Evolutionary conservation across 1,284 basidiomycete genomes (phyloP).

Genomic region (Anthracocystis panici-leucophaei): DNA sequence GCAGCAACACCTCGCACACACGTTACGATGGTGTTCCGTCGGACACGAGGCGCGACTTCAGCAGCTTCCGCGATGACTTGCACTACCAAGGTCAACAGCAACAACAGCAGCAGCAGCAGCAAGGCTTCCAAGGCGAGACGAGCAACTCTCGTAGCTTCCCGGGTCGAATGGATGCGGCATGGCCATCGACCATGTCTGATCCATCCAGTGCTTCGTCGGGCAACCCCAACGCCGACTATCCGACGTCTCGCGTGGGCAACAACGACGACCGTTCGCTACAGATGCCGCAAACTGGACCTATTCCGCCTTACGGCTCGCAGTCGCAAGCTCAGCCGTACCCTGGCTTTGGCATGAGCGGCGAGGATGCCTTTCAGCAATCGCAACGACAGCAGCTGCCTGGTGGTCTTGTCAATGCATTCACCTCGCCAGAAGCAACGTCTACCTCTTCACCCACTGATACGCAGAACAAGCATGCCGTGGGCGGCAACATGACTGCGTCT

Average conservation of each 20-base stretch:
- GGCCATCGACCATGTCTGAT: conserved; percentile 19
- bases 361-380: conserved; percentile 24
- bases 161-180: conserved; percentile 17
- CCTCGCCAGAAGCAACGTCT: conserved; percentile 26
- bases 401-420: conserved; percentile 40
- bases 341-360: conserved; percentile 15
- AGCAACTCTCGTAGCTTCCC: conserved; percentile 27
- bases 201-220: neutral
- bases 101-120: conserved; percentile 15
- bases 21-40: conserved; percentile 31
- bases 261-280: conserved; percentile 17
- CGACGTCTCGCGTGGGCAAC: neutral
- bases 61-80: conserved; percentile 34
- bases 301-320: conserved; percentile 18
- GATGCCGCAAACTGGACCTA: conserved; percentile 8
- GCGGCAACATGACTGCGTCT: conserved; percentile 4
- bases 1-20: conserved; percentile 12
- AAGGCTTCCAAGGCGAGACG: conserved; percentile 17
- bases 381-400: conserved; percentile 35
- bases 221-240: conserved; percentile 16
- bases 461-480: conserved; percentile 8
- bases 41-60: conserved; percentile 25
- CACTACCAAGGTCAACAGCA: conserved; percentile 32
- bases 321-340: conserved; percentile 27
- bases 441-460: conserved; percentile 30